These are phyloP conservation scores for Podospora pseudocomata DNA, from an alignment of 495 filamentous ascomycete species.

Conservation along the genomic window DNA sequence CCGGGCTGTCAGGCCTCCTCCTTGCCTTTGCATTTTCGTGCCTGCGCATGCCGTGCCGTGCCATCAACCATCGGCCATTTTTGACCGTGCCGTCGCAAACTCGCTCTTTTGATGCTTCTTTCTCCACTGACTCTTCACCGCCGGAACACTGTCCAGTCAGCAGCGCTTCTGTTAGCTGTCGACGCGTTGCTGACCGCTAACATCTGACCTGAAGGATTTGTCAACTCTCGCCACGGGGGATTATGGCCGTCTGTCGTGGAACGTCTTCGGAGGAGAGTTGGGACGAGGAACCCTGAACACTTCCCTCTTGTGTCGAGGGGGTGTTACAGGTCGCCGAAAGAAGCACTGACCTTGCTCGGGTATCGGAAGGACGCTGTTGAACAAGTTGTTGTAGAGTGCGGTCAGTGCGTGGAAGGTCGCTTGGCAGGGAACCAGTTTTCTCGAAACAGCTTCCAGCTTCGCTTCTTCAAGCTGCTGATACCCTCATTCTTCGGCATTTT, in stretches of 20 bases:
- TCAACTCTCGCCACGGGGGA: background rate
- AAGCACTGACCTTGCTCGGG: slow-evolving; percentile 4
- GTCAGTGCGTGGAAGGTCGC: background rate
- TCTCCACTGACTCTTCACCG: slow-evolving; percentile 3
- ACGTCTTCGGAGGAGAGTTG: background rate
- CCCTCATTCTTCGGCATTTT: background rate
- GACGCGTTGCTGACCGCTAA: background rate
- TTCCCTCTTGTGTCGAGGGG: background rate
- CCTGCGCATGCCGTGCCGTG: background rate
- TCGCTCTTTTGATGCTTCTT: background rate
- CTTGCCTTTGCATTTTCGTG: slow-evolving; percentile 9
- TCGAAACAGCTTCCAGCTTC: background rate
- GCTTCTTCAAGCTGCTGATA: background rate
- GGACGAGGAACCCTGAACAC: background rate
- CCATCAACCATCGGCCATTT: background rate
- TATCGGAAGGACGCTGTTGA: slow-evolving; percentile 3
- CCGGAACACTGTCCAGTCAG: slow-evolving; percentile 5
- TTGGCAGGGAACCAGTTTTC: background rate
- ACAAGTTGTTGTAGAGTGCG: background rate
- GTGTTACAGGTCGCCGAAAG: slow-evolving; percentile 7
- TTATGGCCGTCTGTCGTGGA: background rate
- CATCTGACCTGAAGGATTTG: background rate
- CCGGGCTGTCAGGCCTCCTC: slow-evolving; percentile 4
- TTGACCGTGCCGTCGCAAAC: background rate
- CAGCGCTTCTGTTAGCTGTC: background rate